Percentiles rank a stretch among this genome's conserved stretches.
phyloP scores from a whole-genome alignment of 1,139 yeast species.

The Ashbya aceris region DNA sequence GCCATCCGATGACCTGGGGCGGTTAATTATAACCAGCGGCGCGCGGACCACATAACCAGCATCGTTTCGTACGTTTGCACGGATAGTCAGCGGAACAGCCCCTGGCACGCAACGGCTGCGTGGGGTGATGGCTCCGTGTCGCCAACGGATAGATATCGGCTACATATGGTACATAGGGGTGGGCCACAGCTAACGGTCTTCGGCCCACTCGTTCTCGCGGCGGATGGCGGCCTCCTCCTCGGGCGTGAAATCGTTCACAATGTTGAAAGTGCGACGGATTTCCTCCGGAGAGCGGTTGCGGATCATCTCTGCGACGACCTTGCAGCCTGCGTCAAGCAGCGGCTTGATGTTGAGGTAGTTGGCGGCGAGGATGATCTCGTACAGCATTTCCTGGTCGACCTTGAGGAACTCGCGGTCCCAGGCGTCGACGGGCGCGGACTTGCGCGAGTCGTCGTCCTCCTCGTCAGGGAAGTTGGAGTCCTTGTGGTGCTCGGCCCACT shows the following conservation, averaged over 20 bases:
- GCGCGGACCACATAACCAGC: no score
- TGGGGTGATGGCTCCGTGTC: no score
- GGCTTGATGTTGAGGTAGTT: slow-evolving; percentile 92
- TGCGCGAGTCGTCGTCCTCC: slow-evolving; percentile 74
- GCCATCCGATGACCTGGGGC: no score
- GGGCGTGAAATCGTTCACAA: slow-evolving; percentile 91
- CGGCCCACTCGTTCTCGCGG: slow-evolving; percentile 99
- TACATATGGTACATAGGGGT: background rate
- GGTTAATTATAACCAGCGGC: no score
- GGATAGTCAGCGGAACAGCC: no score
- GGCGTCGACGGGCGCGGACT: slow-evolving; percentile 78
- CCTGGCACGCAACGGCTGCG: no score
- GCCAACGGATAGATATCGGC: background rate
- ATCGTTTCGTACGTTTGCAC: no score
- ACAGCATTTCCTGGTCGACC: slow-evolving; percentile 97
- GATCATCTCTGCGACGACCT: slow-evolving; percentile 97
- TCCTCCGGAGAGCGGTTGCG: slow-evolving; percentile 95
- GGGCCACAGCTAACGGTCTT: slow-evolving; percentile 54
- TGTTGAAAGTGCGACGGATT: slow-evolving; percentile 90
- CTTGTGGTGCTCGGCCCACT: slow-evolving; percentile 96
- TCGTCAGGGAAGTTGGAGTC: slow-evolving; percentile 72
- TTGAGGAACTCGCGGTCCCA: slow-evolving; percentile 96
- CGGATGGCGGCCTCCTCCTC: slow-evolving; percentile 98
- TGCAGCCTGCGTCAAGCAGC: slow-evolving; percentile 88
- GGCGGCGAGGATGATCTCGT: slow-evolving; percentile 92